Evolutionary conservation across 2,329 filamentous ascomycete genomes (phyloP).

Genomic region (Apiospora hydei): DNA sequence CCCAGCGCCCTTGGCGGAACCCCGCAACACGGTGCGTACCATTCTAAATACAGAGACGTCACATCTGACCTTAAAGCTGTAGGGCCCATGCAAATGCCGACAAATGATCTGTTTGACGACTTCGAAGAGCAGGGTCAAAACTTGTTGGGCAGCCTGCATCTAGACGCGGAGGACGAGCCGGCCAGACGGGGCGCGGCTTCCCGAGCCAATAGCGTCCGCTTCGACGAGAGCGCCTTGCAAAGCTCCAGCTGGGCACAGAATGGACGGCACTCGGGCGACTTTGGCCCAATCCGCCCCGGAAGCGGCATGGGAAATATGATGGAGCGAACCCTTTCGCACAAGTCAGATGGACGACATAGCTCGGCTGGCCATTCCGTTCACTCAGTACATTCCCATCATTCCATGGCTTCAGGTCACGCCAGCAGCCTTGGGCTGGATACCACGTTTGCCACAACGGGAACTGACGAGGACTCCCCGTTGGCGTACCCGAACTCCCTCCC

Average conservation of each 20-base stretch:
- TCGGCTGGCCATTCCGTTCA: conserved; percentile 86
- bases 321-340: conserved; percentile 91
- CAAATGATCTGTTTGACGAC: conserved; percentile 86
- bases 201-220: conserved; percentile 94
- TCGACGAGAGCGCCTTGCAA: conserved; percentile 94
- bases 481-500: conserved; percentile 78
- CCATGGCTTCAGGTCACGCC: conserved; percentile 78
- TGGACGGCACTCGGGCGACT: conserved; percentile 83
- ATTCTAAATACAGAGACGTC: conserved; percentile 26
- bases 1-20: conserved; percentile 84
- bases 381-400: conserved; percentile 68
- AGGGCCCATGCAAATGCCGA: conserved; percentile 82
- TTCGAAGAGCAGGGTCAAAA: conserved; percentile 88
- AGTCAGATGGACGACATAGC: conserved; percentile 93
- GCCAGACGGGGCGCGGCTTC: conserved; percentile 86
- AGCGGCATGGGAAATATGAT: conserved; percentile 86
- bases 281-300: conserved; percentile 76
- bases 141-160: conserved; percentile 79
- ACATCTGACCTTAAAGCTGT: conserved; percentile 34
- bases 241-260: conserved; percentile 85
- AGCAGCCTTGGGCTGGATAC: conserved; percentile 89
- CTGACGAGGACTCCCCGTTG: conserved; percentile 72
- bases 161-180: conserved; percentile 88
- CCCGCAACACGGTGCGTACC: conserved; percentile 81
- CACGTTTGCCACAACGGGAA: conserved; percentile 67